Conservation (phyloP, 495 filamentous ascomycete genomes). For the Talaromyces wortmannii region DNA sequence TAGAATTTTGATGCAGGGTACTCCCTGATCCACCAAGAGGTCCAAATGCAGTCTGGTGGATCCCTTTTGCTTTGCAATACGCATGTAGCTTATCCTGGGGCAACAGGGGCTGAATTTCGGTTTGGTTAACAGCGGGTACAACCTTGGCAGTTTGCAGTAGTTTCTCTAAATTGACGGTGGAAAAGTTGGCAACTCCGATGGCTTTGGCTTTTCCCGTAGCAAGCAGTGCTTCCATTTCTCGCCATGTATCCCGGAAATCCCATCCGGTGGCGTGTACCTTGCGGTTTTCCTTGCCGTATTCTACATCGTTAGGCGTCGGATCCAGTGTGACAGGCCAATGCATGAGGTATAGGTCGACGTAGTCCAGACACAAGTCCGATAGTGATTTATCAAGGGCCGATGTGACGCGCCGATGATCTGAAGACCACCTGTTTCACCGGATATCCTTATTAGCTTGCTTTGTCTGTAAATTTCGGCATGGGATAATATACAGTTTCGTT, state of each 20-base stretch:
- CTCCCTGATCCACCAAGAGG: slow-evolving; percentile 46
- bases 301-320: slow-evolving; percentile 14
- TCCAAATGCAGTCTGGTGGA: slow-evolving; percentile 58
- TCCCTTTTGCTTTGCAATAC: slow-evolving; percentile 41
- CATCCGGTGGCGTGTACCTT: slow-evolving; percentile 27
- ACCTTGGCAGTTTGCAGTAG: too few relatives aligned
- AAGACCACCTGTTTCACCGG: too few relatives aligned
- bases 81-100: slow-evolving; percentile 49
- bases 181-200: too few relatives aligned
- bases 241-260: too few relatives aligned
- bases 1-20: slow-evolving; percentile 48
- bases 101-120: slow-evolving; percentile 49
- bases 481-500: too few relatives aligned
- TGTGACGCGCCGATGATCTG: too few relatives aligned
- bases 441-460: too few relatives aligned
- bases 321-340: slow-evolving; percentile 61
- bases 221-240: too few relatives aligned
- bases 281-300: slow-evolving; percentile 30
- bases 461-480: too few relatives aligned
- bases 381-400: slow-evolving; percentile 48
- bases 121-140: slow-evolving; percentile 46
- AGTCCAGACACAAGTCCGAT: slow-evolving; percentile 48
- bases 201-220: too few relatives aligned
- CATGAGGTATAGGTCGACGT: slow-evolving; percentile 63
- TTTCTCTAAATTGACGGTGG: too few relatives aligned